A percentile compares a stretch with the other conserved stretches of the same genome.
phyloP scores from a whole-genome alignment of 805 yeast species.

The Blastobotrys parvus region DNA sequence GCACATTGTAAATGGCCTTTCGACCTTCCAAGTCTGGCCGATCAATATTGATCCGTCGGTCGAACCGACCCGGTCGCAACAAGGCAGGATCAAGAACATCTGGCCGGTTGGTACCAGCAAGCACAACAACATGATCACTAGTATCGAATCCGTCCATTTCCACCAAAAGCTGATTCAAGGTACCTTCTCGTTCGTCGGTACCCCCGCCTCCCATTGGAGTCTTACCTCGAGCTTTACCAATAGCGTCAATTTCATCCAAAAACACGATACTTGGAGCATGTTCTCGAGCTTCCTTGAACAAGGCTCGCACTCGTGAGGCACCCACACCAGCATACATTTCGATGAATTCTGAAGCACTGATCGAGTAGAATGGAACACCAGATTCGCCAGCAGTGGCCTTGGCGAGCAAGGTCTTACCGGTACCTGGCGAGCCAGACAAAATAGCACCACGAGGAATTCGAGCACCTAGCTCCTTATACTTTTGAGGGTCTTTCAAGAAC shows the following conservation, averaged over 20 bases:
- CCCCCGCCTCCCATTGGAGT: slow-evolving; percentile 60
- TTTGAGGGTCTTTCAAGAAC: slow-evolving; percentile 74
- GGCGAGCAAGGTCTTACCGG: slow-evolving; percentile 89
- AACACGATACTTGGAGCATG: slow-evolving; percentile 87
- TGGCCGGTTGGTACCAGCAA: slow-evolving; percentile 92
- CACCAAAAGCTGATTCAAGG: slow-evolving; percentile 83
- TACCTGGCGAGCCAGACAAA: slow-evolving; percentile 92
- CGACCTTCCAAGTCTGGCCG: slow-evolving; percentile 86
- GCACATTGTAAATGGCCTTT: slow-evolving; percentile 76
- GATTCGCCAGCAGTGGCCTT: slow-evolving; percentile 98
- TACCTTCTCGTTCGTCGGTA: slow-evolving; percentile 89
- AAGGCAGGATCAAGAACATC: slow-evolving; percentile 86
- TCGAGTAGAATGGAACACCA: slow-evolving; percentile 85
- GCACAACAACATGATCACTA: slow-evolving; percentile 84
- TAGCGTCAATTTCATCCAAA: slow-evolving; percentile 94
- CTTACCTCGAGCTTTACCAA: slow-evolving; percentile 92
- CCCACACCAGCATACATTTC: slow-evolving; percentile 98
- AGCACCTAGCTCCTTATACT: slow-evolving; percentile 84
- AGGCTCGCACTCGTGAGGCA: slow-evolving; percentile 88
- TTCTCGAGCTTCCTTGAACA: slow-evolving; percentile 81
- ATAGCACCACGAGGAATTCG: slow-evolving; percentile 95
- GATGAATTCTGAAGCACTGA: slow-evolving; percentile 91
- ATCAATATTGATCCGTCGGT: slow-evolving; percentile 79
- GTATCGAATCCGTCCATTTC: slow-evolving; percentile 93
- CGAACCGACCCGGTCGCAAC: slow-evolving; percentile 92